Base-by-base conservation (phyloP, 208 protist species). In the Leishmania braziliensis region DNA sequence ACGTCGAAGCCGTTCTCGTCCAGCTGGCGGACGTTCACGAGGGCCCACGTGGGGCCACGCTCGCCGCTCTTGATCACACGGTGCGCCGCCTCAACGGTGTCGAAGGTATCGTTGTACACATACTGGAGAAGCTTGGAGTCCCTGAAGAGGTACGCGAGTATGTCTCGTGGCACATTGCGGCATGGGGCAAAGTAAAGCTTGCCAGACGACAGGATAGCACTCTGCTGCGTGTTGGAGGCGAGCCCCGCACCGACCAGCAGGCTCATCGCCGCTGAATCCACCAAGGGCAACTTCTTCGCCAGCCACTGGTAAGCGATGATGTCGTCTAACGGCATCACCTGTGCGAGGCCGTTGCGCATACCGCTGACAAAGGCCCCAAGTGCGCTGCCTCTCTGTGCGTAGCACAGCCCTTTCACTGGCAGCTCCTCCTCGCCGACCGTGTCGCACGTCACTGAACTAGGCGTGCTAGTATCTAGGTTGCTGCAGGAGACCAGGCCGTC, bases 181-280 rank as follows among this genome's bases (percentile, higher is more conserved):
- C 48, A n/a, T 20, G 89, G 89, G 12, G 84, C 75, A n/a, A 90
- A 86, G 73, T 86, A 91, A 43, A 93, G 84, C 39, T 81, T 83
- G 16, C 90, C 88, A 68, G 62, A 70, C 36, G 71, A 29, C 77
- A 70, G 68, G 6, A 87, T 43, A 3, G 84, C 74, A 48, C 56
- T 75, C 82, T 82, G 79, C 6, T 63, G 73, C 51, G 79, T 60
- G 53, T 72, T 78, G 66, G 81, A 81, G 33, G 77, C 77, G 36
- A 89, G 26, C 62, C 87, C 87, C 36, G 75, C 77, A 5, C 84
- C 76, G n/a, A 50, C 53, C 12, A 79, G 60, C 43, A 82, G 79
- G 8, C 8, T 10, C 29, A 20, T 29, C 26, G n/a, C 53, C 29
- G 36, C 70, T 12, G 39, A 62, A 39, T 72, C 29, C 18, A 4